phyloP scores from a whole-genome alignment of 2,329 filamentous ascomycete genomes.

The Penicillium psychrosexuale region DNA sequence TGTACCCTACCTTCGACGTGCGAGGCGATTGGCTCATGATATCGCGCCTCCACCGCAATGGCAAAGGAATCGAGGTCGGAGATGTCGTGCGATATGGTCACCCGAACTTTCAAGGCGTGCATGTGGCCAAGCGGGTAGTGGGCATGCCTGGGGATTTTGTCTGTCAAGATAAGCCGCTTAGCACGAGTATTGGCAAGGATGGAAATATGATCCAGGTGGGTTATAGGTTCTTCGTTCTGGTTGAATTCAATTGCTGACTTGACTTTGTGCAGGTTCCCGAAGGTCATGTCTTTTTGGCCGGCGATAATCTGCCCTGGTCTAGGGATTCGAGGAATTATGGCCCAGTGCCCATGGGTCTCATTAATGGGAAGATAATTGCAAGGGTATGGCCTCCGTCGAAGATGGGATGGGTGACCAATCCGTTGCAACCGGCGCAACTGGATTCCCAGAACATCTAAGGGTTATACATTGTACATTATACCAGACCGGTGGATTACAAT shows the following conservation, averaged over 20 bases:
- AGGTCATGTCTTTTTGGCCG: constrained; percentile 87
- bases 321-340: constrained; percentile 85
- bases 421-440: constrained; percentile 33
- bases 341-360: constrained; percentile 77
- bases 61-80: constrained; percentile 68
- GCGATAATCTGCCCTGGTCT: constrained; percentile 82
- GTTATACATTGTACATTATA: constrained; percentile 1
- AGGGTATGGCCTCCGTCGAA: constrained; percentile 37
- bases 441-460: constrained; percentile 7
- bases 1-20: constrained; percentile 78
- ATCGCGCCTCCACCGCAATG: constrained; percentile 65
- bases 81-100: constrained; percentile 79
- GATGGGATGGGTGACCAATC: constrained; percentile 38
- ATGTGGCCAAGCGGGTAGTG: constrained; percentile 74
- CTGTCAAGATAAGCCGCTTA: constrained; percentile 41
- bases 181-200: constrained; percentile 30
- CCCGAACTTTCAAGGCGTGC: constrained; percentile 61
- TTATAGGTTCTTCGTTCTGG: constrained; percentile 2
- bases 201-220: constrained; percentile 52
- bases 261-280: constrained; percentile 64
- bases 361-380: constrained; percentile 77
- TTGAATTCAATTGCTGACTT: constrained; percentile 2
- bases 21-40: constrained; percentile 67
- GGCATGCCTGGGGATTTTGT: constrained; percentile 65
- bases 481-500: not conserved